Conservation (phyloP, 2,329 filamentous ascomycete species). For the Diplodia mutila region DNA sequence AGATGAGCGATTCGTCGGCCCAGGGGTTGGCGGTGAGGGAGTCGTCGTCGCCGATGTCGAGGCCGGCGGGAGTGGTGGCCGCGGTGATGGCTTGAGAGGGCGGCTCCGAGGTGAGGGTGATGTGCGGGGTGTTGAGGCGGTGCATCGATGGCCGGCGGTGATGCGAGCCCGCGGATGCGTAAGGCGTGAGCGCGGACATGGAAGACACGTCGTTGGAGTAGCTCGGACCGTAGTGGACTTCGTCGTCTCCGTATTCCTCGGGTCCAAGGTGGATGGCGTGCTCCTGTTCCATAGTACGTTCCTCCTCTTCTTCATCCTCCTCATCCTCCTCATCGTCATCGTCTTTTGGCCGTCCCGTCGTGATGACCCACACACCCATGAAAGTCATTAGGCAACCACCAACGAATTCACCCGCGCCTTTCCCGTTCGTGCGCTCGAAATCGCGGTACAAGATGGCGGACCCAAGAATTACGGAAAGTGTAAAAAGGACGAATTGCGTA, state of each 20-base stretch:
- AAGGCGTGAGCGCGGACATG: slow-evolving; percentile 8
- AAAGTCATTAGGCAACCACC: slow-evolving; percentile 92
- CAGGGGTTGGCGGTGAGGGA: slow-evolving; percentile 24
- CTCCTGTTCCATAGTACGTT: neutral
- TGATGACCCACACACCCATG: slow-evolving; percentile 95
- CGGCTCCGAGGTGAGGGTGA: slow-evolving; percentile 12
- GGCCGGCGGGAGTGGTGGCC: slow-evolving; percentile 15
- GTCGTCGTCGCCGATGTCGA: slow-evolving; percentile 10
- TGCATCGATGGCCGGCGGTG: slow-evolving; percentile 20
- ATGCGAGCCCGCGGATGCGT: slow-evolving; percentile 8
- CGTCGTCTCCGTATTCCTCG: slow-evolving; percentile 22
- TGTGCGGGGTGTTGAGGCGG: slow-evolving; percentile 16
- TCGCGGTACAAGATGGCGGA: slow-evolving; percentile 93
- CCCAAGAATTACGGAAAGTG: slow-evolving; percentile 90
- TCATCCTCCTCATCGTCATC: slow-evolving; percentile 58
- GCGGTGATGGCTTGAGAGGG: slow-evolving; percentile 22
- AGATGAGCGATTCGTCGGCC: slow-evolving; percentile 15
- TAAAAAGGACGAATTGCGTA: slow-evolving; percentile 96
- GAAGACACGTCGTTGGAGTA: neutral
- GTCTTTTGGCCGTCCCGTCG: slow-evolving; percentile 70
- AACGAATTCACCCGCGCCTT: slow-evolving; percentile 81
- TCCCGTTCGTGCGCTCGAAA: slow-evolving; percentile 78
- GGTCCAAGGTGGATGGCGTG: slow-evolving; percentile 9
- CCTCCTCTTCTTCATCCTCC: neutral
- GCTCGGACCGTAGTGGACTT: slow-evolving; percentile 1